A percentile compares a stretch with the other conserved stretches of the same genome.
phyloP scores from a whole-genome alignment of 1,284 basidiomycete genomes.

The Boletus holoroseus region DNA sequence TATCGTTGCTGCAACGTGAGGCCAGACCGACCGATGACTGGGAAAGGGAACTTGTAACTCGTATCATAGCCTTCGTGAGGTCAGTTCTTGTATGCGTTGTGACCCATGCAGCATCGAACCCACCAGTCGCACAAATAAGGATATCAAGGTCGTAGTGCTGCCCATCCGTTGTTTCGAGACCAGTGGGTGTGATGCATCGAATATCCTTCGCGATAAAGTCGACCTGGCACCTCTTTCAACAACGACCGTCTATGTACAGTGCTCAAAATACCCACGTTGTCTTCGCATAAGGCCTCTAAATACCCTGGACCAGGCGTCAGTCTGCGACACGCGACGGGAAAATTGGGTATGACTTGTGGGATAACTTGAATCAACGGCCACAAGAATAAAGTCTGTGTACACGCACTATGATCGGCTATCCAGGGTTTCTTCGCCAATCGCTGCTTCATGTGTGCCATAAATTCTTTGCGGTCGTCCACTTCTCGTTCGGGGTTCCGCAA shows the following conservation, averaged over 20 bases:
- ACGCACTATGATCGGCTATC: slow-evolving; percentile 52
- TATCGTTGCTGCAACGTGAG: slow-evolving; percentile 46
- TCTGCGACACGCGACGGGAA: slow-evolving; percentile 52
- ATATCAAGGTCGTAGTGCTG: slow-evolving; percentile 50
- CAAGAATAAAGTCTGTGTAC: not conserved
- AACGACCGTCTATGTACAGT: not conserved
- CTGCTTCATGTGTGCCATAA: slow-evolving; percentile 46
- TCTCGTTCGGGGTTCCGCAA: slow-evolving; percentile 43
- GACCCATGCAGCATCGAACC: not conserved
- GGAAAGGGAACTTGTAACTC: slow-evolving; percentile 45
- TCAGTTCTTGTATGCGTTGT: not conserved
- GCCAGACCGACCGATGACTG: slow-evolving; percentile 49
- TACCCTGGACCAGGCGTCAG: slow-evolving; percentile 64
- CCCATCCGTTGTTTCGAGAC: slow-evolving; percentile 54
- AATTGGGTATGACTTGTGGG: slow-evolving; percentile 50
- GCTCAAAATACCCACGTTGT: slow-evolving; percentile 41
- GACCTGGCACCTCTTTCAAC: slow-evolving; percentile 38
- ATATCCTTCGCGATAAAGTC: slow-evolving; percentile 51
- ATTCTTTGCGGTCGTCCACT: slow-evolving; percentile 33
- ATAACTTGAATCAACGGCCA: not conserved
- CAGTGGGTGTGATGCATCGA: slow-evolving; percentile 45
- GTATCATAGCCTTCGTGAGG: slow-evolving; percentile 45
- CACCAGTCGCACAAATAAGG: slow-evolving; percentile 55
- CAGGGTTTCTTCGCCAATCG: slow-evolving; percentile 52
- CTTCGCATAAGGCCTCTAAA: slow-evolving; percentile 55